Conservation (phyloP, 768 basidiomycete genomes). For the Leccinum incarnatum region DNA sequence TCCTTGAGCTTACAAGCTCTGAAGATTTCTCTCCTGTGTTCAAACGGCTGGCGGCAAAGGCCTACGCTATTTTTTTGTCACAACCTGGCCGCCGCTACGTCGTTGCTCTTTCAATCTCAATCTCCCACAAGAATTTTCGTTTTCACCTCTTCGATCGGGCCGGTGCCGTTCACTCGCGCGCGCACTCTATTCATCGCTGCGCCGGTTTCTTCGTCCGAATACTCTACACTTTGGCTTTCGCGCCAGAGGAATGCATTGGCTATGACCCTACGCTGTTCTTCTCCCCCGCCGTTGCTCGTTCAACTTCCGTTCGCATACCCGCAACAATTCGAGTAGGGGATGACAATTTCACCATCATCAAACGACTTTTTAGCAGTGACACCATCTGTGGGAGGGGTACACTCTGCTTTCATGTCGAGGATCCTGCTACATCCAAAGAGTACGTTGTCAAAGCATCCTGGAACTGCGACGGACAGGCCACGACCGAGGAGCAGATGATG, state of each 20-base stretch:
- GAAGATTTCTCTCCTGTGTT: background rate
- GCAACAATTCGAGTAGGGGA: background rate
- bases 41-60: background rate
- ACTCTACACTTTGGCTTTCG: background rate
- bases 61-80: background rate
- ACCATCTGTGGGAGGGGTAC: background rate
- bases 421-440: background rate
- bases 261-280: background rate
- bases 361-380: background rate
- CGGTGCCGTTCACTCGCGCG: background rate
- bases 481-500: background rate
- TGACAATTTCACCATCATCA: background rate
- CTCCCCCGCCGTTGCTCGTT: background rate
- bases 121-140: background rate
- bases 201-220: background rate
- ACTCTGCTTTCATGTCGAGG: background rate
- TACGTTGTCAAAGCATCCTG: background rate
- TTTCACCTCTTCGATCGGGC: background rate
- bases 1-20: background rate
- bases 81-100: background rate
- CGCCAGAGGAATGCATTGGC: background rate
- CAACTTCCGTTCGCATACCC: background rate
- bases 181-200: background rate
- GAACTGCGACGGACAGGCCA: background rate
- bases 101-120: background rate